A percentile compares a stretch with the other conserved stretches of the same genome.
Evolutionary conservation across 2,329 filamentous ascomycete species (phyloP).

Genomic region (Cryphonectria japonica): DNA sequence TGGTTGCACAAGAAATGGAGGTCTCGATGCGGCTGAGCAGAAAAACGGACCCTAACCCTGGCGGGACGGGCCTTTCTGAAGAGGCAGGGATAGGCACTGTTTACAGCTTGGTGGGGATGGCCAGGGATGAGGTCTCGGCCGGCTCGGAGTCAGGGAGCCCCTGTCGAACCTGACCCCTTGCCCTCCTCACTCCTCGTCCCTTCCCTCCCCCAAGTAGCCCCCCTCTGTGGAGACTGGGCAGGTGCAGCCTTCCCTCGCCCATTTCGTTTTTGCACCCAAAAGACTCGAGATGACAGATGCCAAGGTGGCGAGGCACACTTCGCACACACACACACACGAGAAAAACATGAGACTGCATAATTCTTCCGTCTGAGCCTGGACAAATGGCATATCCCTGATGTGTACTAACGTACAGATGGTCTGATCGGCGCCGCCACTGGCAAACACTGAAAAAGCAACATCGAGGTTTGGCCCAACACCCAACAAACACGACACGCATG

Average conservation of each 20-base stretch:
- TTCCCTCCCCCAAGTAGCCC: background rate
- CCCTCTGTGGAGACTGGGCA: background rate
- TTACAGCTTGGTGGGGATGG: background rate
- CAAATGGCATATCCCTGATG: background rate
- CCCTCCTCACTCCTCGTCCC: background rate
- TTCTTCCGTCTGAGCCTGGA: background rate
- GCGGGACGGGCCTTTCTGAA: background rate
- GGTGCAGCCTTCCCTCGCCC: constrained; percentile 6
- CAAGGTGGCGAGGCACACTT: background rate
- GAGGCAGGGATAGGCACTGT: background rate
- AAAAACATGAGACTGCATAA: constrained; percentile 12
- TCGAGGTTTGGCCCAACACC: background rate
- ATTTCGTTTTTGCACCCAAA: background rate
- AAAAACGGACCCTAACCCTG: background rate
- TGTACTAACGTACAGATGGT: background rate
- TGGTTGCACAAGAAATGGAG: background rate
- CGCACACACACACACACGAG: no score
- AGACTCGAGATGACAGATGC: background rate
- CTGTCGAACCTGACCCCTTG: background rate
- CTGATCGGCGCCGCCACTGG: background rate
- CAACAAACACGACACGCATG: background rate
- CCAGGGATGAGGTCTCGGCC: background rate
- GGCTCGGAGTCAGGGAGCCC: background rate
- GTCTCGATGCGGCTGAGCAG: background rate
- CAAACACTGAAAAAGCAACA: background rate